Evolutionary conservation across 2,329 filamentous ascomycete species (phyloP).

Genomic region (Sclerotinia borealis): DNA sequence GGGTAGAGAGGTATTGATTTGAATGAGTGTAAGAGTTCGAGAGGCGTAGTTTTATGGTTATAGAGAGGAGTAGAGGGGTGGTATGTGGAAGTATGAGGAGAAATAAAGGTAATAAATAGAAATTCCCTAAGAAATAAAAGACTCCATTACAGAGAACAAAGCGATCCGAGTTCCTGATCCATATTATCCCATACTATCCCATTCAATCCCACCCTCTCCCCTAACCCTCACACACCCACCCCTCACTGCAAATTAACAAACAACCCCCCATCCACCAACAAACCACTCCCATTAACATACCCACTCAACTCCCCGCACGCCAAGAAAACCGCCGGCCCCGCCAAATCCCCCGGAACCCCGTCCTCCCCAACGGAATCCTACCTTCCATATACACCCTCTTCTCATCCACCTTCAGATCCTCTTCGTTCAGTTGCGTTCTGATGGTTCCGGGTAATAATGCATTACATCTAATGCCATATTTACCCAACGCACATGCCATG

Average conservation of each 20-base stretch:
- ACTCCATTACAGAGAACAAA: no score
- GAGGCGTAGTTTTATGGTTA: no score
- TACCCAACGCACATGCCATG: conserved; percentile 70
- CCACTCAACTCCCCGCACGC: conserved; percentile 71
- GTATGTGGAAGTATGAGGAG: no score
- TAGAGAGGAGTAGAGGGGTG: no score
- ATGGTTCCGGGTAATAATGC: conserved; percentile 79
- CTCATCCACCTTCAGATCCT: conserved; percentile 64
- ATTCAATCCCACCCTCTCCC: no score
- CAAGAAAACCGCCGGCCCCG: conserved; percentile 79
- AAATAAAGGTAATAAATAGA: no score
- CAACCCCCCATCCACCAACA: conserved; percentile 80
- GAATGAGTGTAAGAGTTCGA: no score
- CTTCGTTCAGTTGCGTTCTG: conserved; percentile 76
- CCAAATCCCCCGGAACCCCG: conserved; percentile 67
- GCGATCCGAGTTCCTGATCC: not conserved
- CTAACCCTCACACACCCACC: no score
- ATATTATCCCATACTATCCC: not conserved
- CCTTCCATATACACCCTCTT: conserved; percentile 77
- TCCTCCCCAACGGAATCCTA: conserved; percentile 70
- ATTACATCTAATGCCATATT: conserved; percentile 74
- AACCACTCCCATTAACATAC: conserved; percentile 76
- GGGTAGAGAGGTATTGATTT: no score
- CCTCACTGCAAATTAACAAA: conserved; percentile 79
- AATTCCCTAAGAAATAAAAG: no score